phyloP scores from a whole-genome alignment of 164 flowering plant genomes.

The Chimonanthus praecox region DNA sequence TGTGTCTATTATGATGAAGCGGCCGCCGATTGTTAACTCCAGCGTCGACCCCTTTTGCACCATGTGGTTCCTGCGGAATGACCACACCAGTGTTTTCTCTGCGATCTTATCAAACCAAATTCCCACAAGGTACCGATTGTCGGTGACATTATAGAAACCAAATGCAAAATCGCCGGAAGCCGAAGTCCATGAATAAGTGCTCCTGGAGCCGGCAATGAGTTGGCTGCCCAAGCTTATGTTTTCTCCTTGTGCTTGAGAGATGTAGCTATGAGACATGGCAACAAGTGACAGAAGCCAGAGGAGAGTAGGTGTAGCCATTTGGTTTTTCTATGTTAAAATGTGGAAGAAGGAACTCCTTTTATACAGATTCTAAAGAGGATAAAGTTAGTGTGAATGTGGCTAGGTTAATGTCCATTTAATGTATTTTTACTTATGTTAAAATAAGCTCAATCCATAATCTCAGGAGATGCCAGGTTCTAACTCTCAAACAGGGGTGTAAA shows the following conservation, averaged over 20 bases:
- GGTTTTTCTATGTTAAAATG: too few relatives aligned
- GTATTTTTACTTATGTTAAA: too few relatives aligned
- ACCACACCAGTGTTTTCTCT: constrained; percentile 26
- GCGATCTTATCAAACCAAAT: constrained; percentile 32
- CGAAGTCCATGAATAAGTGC: constrained; percentile 23
- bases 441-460: too few relatives aligned
- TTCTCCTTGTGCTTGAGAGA: too few relatives aligned
- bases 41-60: constrained; percentile 15
- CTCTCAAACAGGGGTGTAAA: too few relatives aligned
- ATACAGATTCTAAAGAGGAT: too few relatives aligned
- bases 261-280: background rate
- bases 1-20: constrained; percentile 11
- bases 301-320: too few relatives aligned
- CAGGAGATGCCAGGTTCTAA: too few relatives aligned
- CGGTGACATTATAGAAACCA: constrained; percentile 22
- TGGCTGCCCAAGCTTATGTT: constrained; percentile 9
- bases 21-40: constrained; percentile 9
- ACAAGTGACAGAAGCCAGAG: background rate
- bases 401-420: too few relatives aligned
- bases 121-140: constrained; percentile 20
- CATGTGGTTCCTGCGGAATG: constrained; percentile 23
- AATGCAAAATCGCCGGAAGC: constrained; percentile 27
- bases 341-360: too few relatives aligned
- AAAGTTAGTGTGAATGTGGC: too few relatives aligned
- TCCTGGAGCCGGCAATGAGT: constrained; percentile 10